Base-by-base conservation (phyloP, 2,329 filamentous ascomycete genomes). In the Geosmithia putterillii region DNA sequence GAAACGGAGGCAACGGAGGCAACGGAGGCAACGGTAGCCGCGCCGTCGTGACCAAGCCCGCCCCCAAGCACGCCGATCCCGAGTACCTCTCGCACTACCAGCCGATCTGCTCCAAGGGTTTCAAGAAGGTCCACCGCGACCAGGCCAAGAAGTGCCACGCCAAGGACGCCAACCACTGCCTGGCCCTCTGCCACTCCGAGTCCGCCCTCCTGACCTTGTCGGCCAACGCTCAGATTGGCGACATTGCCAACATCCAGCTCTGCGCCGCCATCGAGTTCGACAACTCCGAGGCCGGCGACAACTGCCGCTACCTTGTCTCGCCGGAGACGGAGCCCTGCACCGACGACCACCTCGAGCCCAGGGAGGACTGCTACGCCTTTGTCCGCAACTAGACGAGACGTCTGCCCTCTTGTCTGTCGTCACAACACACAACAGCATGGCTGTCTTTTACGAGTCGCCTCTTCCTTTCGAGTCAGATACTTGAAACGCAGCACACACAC, bases 61-160 rank as follows among this genome's bases (percentile, higher is more conserved):
- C n/a, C 10, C 10, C 28, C 18, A 42, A 40, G 15, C 14, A 19
- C 32, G 21, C 15, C 44, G 42, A 44, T 43, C 18, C 19, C 18
- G 9, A 19, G 23, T 25, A 37, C 46, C 45, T 49, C 43, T 47
- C 42, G 32, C 47, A 52, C 50, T 54, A 52, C 51, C 48, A 52
- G 50, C 52, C 52, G 42, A 44, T 50, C 41, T 54, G 52, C 51
- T 45, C 44, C 42, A 52, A 49, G 51, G 52, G 46, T 9, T 49
- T 54, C 48, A 51, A 51, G 47, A 41, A 50, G 45, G 41, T 49
- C 38, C 41, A 51, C 46, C 46, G 45, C 41, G 40, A 46, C 41
- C 38, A 42, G 23, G 43, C 50, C 25, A 35, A 44, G 17, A 40
- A 44, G 25, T 42, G 46, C 47, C 43, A 48, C 17, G 48, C 51